A percentile compares a stretch with the other conserved stretches of the same genome.
Evolutionary conservation across 2,329 filamentous ascomycete genomes (phyloP).

Genomic region (Botrytis aclada): DNA sequence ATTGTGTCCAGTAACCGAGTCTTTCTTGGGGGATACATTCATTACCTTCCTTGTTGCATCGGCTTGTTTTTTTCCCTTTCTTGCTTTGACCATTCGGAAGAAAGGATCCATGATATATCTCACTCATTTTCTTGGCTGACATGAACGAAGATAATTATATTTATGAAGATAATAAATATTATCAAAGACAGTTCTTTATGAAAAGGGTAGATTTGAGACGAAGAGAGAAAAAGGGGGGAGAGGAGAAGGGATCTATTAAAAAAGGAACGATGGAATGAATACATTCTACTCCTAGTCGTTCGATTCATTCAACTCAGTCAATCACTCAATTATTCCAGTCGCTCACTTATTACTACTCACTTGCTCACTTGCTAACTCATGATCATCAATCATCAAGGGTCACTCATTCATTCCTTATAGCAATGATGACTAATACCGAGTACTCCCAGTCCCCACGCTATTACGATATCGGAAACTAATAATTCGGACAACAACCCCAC

Average conservation of each 20-base stretch:
- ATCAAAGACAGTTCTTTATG: background rate
- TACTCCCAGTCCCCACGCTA: background rate
- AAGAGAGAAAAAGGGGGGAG: background rate
- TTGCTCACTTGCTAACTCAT: too few species aligned
- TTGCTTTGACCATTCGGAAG: slow-evolving; percentile 4
- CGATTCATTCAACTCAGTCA: background rate
- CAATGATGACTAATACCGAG: background rate
- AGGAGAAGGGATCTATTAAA: background rate
- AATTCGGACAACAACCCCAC: background rate
- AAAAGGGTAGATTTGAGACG: background rate
- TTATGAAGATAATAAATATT: background rate
- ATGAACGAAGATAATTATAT: background rate
- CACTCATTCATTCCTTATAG: background rate
- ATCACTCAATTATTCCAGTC: too few species aligned
- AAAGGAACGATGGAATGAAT: background rate
- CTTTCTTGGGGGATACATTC: background rate
- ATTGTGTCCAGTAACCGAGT: background rate
- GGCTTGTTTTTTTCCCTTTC: background rate
- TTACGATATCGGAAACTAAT: background rate
- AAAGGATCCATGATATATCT: background rate
- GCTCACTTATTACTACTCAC: background rate
- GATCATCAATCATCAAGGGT: background rate
- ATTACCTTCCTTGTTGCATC: background rate
- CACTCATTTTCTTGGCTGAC: background rate
- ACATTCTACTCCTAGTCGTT: background rate